These are phyloP conservation scores for Ophiostoma novo-ulmi DNA, from an alignment of 2,329 filamentous ascomycete species.

Conservation along the genomic window DNA sequence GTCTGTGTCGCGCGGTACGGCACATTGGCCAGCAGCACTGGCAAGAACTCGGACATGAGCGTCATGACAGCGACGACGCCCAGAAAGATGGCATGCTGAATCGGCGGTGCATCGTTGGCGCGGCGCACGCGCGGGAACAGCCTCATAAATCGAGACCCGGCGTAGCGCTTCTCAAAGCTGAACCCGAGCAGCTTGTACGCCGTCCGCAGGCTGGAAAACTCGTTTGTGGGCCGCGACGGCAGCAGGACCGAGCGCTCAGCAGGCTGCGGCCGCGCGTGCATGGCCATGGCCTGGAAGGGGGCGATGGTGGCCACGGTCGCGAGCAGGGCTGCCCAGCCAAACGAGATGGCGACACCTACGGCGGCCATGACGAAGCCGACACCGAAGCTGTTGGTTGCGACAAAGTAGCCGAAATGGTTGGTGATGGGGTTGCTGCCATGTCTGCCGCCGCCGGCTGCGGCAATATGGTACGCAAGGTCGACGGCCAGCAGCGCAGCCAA, in stretches of 20 bases:
- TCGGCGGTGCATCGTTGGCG: conserved; percentile 5
- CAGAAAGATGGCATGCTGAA: conserved; percentile 33
- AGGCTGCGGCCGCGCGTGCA: conserved; percentile 33
- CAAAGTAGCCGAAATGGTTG: conserved; percentile 32
- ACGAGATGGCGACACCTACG: conserved; percentile 39
- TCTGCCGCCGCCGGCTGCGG: conserved; percentile 25
- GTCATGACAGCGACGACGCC: conserved; percentile 40
- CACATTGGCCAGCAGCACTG: conserved; percentile 46
- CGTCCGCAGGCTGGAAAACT: conserved; percentile 42
- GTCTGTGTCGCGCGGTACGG: conserved; percentile 43
- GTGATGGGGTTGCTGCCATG: conserved; percentile 16
- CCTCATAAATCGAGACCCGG: background rate
- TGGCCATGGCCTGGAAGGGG: conserved; percentile 19
- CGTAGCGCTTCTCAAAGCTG: background rate
- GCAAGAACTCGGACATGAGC: conserved; percentile 47
- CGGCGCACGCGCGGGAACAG: background rate
- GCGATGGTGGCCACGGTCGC: conserved; percentile 31
- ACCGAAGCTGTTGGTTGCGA: conserved; percentile 41
- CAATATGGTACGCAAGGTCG: conserved; percentile 40
- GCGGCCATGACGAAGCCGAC: conserved; percentile 41
- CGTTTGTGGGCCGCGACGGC: conserved; percentile 40
- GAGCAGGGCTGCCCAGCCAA: conserved; percentile 42
- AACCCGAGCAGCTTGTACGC: conserved; percentile 30
- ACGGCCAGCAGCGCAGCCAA: conserved; percentile 35
- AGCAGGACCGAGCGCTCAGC: conserved; percentile 39